A percentile compares a stretch with the other conserved stretches of the same genome.
phyloP scores from a whole-genome alignment of 139 green algal species.

The Auxenochlorella protothecoides region DNA sequence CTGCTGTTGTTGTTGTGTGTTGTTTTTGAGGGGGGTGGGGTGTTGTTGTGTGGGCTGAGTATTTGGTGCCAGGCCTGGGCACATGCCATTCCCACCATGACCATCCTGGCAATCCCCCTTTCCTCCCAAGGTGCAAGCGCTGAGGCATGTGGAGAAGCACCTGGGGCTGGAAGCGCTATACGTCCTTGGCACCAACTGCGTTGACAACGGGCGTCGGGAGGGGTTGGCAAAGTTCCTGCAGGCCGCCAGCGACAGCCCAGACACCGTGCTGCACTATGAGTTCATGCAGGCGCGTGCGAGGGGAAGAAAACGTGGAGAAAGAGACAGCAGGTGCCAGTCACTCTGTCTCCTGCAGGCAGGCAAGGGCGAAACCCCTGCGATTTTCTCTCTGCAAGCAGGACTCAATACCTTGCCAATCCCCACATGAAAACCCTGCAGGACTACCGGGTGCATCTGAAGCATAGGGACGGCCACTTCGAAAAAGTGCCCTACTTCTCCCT shows the following conservation, averaged over 20 bases:
- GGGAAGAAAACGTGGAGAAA: neutral
- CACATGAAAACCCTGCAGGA: slow-evolving; percentile 27
- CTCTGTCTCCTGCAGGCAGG: too few relatives aligned
- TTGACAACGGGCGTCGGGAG: slow-evolving; percentile 79
- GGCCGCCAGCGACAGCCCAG: slow-evolving; percentile 58
- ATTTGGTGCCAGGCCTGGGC: too few relatives aligned
- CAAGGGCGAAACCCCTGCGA: too few relatives aligned
- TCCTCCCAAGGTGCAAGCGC: slow-evolving; percentile 64
- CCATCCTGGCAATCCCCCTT: neutral
- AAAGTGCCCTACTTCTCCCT: slow-evolving; percentile 95
- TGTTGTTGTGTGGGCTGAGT: neutral
- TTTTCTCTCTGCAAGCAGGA: too few relatives aligned
- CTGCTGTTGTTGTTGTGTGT: neutral
- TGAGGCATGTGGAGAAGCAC: slow-evolving; percentile 80
- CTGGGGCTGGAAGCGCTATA: slow-evolving; percentile 88
- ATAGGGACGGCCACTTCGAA: slow-evolving; percentile 77
- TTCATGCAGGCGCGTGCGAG: slow-evolving; percentile 60
- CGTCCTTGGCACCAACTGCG: slow-evolving; percentile 87
- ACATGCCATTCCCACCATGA: too few relatives aligned
- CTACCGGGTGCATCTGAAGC: slow-evolving; percentile 75
- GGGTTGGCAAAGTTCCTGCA: slow-evolving; percentile 85
- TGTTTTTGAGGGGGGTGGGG: neutral
- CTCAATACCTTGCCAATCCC: too few relatives aligned
- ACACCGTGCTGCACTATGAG: slow-evolving; percentile 87
- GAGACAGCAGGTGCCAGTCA: too few relatives aligned